These are phyloP conservation scores for Fallopia convolvulus DNA, from an alignment of 148 eudicot genomes.

Conservation along the genomic window DNA sequence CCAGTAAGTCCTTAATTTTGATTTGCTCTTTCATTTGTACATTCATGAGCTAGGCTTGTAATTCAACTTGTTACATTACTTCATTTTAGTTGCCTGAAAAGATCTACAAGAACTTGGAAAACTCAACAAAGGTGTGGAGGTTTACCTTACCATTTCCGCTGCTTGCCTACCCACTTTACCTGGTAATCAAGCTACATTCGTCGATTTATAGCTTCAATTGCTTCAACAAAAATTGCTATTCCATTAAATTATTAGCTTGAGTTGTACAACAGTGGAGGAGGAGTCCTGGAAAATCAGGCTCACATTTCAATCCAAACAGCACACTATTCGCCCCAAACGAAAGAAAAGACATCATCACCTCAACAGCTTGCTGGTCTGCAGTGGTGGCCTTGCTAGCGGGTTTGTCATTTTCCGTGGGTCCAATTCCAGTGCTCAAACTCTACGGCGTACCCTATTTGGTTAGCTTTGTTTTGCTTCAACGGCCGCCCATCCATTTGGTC, in stretches of 20 bases:
- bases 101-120: constrained; percentile 28
- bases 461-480: constrained; percentile 4
- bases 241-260: background rate
- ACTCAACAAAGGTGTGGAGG: constrained; percentile 24
- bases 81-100: constrained; percentile 38
- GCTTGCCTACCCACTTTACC: constrained; percentile 46
- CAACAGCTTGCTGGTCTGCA: constrained; percentile 43
- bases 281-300: constrained; percentile 52
- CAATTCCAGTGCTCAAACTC: constrained; percentile 36
- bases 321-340: constrained; percentile 38
- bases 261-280: constrained; percentile 28
- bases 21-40: background rate
- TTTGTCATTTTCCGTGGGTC: constrained; percentile 37
- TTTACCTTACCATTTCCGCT: constrained; percentile 50
- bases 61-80: background rate
- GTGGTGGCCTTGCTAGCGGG: constrained; percentile 38
- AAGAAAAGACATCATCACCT: constrained; percentile 40
- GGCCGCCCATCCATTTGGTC: no score
- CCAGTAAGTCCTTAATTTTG: constrained; percentile 35
- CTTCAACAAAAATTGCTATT: background rate
- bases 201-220: background rate
- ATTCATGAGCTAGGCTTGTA: background rate
- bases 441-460: constrained; percentile 48
- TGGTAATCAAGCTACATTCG: constrained; percentile 26
- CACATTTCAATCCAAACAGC: constrained; percentile 46